A percentile compares a stretch with the other conserved stretches of the same genome.
phyloP scores from a whole-genome alignment of 768 basidiomycete genomes.

The Boletus rex-veris region DNA sequence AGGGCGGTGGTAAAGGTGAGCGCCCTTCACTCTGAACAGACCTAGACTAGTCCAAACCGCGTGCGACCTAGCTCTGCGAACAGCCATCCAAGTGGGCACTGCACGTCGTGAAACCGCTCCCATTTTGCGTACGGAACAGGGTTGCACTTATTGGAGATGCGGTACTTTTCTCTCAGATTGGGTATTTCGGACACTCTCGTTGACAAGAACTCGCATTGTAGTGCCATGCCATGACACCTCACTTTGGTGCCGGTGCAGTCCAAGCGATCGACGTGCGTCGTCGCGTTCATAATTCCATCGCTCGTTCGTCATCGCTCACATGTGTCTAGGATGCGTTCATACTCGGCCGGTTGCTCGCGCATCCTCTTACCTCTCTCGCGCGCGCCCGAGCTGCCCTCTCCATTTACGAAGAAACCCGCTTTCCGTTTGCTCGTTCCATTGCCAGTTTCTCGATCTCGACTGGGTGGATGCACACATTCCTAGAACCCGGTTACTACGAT shows the following conservation, averaged over 20 bases:
- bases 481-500: slow-evolving; percentile 19
- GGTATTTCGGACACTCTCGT: too few relatives aligned
- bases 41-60: background rate
- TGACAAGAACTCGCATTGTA: background rate
- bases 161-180: slow-evolving; percentile 17
- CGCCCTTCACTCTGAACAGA: background rate
- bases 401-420: slow-evolving; percentile 12
- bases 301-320: background rate
- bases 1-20: slow-evolving; percentile 28
- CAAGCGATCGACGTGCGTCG: slow-evolving; percentile 26
- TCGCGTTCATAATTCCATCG: background rate
- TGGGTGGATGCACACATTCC: slow-evolving; percentile 20
- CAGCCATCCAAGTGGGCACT: slow-evolving; percentile 43
- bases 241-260: slow-evolving; percentile 23
- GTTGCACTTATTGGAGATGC: slow-evolving; percentile 52
- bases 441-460: slow-evolving; percentile 14
- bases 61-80: slow-evolving; percentile 31
- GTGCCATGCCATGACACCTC: slow-evolving; percentile 27
- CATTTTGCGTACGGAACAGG: slow-evolving; percentile 36
- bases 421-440: slow-evolving; percentile 15
- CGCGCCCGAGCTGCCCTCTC: slow-evolving; percentile 2
- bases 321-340: slow-evolving; percentile 16
- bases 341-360: slow-evolving; percentile 24
- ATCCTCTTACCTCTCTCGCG: slow-evolving; percentile 10
- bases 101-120: slow-evolving; percentile 40